phyloP scores from a whole-genome alignment of 2,329 filamentous ascomycete species.

The Paecilomyces formosus region DNA sequence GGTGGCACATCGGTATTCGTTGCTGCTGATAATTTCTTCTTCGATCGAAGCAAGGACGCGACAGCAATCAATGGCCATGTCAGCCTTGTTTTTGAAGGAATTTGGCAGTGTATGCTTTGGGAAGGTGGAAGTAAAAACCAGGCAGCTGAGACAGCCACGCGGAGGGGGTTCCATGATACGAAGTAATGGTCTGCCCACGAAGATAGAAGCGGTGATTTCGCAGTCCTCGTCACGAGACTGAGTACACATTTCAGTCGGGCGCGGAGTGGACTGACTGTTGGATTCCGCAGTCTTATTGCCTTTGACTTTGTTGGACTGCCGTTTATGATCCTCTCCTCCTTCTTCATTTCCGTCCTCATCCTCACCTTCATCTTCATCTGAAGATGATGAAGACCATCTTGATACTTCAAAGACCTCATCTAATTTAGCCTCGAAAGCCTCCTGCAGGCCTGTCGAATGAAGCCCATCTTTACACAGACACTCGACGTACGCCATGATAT shows the following conservation, averaged over 20 bases:
- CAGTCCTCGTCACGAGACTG: not conserved
- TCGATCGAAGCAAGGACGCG: conserved; percentile 11
- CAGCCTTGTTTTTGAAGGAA: conserved; percentile 3
- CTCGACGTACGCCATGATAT: not conserved
- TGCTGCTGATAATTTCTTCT: conserved; percentile 8
- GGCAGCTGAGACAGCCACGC: conserved; percentile 8
- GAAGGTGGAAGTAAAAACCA: conserved; percentile 14
- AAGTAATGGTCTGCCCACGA: conserved; percentile 12
- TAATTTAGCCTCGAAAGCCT: not conserved
- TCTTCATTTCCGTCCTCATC: no score
- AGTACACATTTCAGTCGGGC: not conserved
- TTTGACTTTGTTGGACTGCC: not conserved
- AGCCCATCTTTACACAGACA: not conserved
- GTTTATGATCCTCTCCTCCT: not conserved
- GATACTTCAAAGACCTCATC: not conserved
- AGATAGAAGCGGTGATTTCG: conserved; percentile 7
- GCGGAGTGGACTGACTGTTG: not conserved
- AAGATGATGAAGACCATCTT: not conserved
- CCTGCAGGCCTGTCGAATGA: not conserved
- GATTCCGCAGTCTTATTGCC: not conserved
- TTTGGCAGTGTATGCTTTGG: conserved; percentile 4
- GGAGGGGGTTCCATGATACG: conserved; percentile 1
- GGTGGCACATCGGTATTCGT: conserved; percentile 13
- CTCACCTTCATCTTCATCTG: not conserved
- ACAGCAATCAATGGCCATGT: conserved; percentile 9